Evolutionary conservation across 2,329 filamentous ascomycete species (phyloP), one percentile per base, ranked within the genome.

Genomic region (Pestalotiopsis sp.): DNA sequence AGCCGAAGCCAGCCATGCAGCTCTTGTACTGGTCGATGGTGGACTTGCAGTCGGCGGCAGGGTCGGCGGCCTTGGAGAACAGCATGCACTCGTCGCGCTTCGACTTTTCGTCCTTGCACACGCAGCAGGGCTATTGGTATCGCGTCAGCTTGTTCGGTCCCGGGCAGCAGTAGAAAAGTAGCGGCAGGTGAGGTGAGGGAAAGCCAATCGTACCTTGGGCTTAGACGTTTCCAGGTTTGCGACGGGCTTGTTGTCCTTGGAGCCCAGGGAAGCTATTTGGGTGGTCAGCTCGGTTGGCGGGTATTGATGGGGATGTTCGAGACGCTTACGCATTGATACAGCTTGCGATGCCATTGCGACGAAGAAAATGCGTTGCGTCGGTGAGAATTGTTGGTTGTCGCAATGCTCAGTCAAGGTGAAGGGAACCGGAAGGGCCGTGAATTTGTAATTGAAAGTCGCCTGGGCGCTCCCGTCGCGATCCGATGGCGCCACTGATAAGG

Each of bases 71-170:
- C 71, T 89, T 94, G 68, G 94, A 97, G 85, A 98, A 98, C 68
- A 99, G 92, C 95, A 99, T 98, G 86, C 96, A 99, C 83, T 99
- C 95, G 84, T 99, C 96, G 72, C 96, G 93, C 75, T 88, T 88
- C 52, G 93, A 87, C 82, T 99, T 99, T 82, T 99, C 94, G 59
- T 96, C 90, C 79, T 95, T 98, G 89, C 96, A 99, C 38, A 98
- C 96, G 80, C 96, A 98, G 88, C 96, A 98, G 58, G 95, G 95
- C 94, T 98, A 77, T 69, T 25, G 23, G 2, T 23, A 20, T 52
- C 41, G 12, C 59, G 71, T 65, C 3, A 14, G 12, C 27, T 27
- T 62, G 27, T 17, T 14, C 58, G 31, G 20, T 40, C n/a, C 20
- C 31, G 52, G 1, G 14, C 5, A 27, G 31, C n/a, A 41, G 45